Evolutionary conservation across 78 protist species (phyloP).

Genomic region (Tieghemostelium lacteum): DNA sequence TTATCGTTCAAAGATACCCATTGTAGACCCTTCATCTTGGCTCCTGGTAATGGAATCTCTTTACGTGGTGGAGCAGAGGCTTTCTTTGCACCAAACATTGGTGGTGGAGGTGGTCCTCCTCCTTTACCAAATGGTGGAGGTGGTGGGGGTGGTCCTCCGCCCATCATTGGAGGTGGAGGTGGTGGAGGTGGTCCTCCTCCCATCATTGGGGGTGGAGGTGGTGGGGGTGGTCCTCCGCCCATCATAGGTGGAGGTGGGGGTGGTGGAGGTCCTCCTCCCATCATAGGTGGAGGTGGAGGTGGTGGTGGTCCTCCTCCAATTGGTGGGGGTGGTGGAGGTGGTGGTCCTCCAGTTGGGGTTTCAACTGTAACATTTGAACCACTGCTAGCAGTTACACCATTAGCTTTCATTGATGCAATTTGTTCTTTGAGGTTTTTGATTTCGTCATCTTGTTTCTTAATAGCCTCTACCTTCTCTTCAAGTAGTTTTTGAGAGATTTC

Average conservation of each 20-base stretch:
- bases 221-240: constrained; percentile 65
- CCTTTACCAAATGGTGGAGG: constrained; percentile 65
- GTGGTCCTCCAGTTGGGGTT: neutral
- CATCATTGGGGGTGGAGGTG: constrained; percentile 67
- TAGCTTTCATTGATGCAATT: neutral
- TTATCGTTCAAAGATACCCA: constrained; percentile 74
- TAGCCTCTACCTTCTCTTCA: constrained; percentile 17
- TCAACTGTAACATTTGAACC: neutral
- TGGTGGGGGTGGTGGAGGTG: constrained; percentile 71
- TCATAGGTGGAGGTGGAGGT: constrained; percentile 47
- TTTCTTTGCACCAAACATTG: constrained; percentile 52
- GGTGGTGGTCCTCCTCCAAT: constrained; percentile 25
- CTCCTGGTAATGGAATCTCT: constrained; percentile 61
- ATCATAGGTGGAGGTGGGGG: constrained; percentile 59
- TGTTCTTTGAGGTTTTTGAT: constrained; percentile 21
- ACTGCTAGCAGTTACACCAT: neutral
- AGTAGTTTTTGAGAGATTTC: constrained; percentile 22
- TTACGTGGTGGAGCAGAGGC: constrained; percentile 80
- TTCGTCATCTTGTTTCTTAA: constrained; percentile 44
- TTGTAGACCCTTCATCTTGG: constrained; percentile 83
- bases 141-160: constrained; percentile 47
- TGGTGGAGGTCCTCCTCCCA: constrained; percentile 17
- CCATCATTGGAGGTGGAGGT: constrained; percentile 42
- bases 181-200: constrained; percentile 65
- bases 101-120: constrained; percentile 40